Percentiles rank a stretch among this genome's conserved stretches.
These are phyloP conservation scores for Exophiala viscosa DNA, from an alignment of 2,329 filamentous ascomycete genomes.

Conservation along the genomic window DNA sequence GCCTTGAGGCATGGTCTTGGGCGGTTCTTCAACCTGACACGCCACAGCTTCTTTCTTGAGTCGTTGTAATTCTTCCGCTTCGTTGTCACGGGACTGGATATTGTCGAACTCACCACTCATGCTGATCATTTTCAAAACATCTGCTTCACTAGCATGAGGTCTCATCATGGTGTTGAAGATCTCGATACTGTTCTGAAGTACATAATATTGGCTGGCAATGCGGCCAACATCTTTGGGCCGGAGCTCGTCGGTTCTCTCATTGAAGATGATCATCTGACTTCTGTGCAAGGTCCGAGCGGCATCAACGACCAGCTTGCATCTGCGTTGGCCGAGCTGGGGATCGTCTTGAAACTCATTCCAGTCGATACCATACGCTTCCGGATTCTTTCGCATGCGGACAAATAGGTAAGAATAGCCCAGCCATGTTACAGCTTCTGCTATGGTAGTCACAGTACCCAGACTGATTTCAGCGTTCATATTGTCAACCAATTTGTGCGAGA, in stretches of 20 bases:
- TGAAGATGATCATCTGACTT: conserved; percentile 99
- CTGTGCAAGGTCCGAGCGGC: conserved; percentile 82
- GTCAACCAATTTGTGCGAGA: conserved; percentile 89
- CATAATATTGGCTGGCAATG: conserved; percentile 96
- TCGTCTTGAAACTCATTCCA: conserved; percentile 89
- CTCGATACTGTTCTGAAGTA: conserved; percentile 86
- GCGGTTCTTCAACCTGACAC: conserved; percentile 70
- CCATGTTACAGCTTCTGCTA: conserved; percentile 92
- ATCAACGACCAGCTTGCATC: conserved; percentile 80
- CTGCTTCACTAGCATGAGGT: conserved; percentile 78
- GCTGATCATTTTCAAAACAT: conserved; percentile 92
- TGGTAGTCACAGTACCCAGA: conserved; percentile 89
- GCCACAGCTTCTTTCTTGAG: conserved; percentile 68
- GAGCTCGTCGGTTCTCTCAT: conserved; percentile 88
- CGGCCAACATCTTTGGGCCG: conserved; percentile 91
- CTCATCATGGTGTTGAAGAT: conserved; percentile 97
- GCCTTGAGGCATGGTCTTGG: conserved; percentile 37
- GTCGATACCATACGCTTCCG: conserved; percentile 89
- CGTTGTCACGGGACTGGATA: conserved; percentile 84
- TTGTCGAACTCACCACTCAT: conserved; percentile 99
- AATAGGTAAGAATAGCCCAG: conserved; percentile 97
- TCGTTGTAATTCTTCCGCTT: conserved; percentile 77
- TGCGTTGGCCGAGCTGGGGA: conserved; percentile 77
- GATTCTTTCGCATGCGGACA: conserved; percentile 91
- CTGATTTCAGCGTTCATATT: conserved; percentile 95